Evolutionary conservation across 306 rosid species (phyloP), one percentile per base, ranked within the genome.

Genomic region (Oxytropis ochrocephala): DNA sequence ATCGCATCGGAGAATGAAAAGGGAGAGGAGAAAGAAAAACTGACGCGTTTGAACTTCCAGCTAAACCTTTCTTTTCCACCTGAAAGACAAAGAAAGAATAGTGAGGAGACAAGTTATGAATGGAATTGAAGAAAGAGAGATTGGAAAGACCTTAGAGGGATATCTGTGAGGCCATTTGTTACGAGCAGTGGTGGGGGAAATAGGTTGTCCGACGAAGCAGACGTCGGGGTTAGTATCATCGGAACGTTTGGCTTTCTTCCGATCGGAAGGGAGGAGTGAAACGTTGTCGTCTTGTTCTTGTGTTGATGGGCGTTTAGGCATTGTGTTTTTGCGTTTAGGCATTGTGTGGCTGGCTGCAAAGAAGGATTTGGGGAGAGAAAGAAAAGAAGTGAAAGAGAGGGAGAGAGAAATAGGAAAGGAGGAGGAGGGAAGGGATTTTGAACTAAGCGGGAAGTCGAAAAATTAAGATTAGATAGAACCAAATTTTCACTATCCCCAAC

Each of bases 151-250:
- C 73, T 56, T 52, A 3, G 30, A 12, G 1, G 55, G 4, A 21
- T 82, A 82, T 0, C 86, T 81, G 2, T 19, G 17, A 0, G 86
- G 86, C 86, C 86, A 82, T 11, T 66, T 59, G 0, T 13, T 7
- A 1, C 11, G 50, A 12, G 86, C 83, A 12, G 78, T 80, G 2
- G 6, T 0, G 1, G 35, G 7, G 0, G 78, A 55, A 46, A 82
- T 66, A 1, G 83, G 81, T 1, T 75, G 54, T 11, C 86, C 86
- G 38, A 75, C 50, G 21, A 82, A 82, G 33, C n/a, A 7, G 0
- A 2, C 62, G 0, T 11, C 83, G 2, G 67, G 1, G 3, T 58
- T 8, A 7, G 0, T 12, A n/a, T 0, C 30, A 0, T n/a, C n/a
- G 1, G 46, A 8, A 1, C 0, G 11, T 8, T 82, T 74, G 0